phyloP scores from a whole-genome alignment of 2,329 filamentous ascomycete genomes.

The Phialophora verrucosa region DNA sequence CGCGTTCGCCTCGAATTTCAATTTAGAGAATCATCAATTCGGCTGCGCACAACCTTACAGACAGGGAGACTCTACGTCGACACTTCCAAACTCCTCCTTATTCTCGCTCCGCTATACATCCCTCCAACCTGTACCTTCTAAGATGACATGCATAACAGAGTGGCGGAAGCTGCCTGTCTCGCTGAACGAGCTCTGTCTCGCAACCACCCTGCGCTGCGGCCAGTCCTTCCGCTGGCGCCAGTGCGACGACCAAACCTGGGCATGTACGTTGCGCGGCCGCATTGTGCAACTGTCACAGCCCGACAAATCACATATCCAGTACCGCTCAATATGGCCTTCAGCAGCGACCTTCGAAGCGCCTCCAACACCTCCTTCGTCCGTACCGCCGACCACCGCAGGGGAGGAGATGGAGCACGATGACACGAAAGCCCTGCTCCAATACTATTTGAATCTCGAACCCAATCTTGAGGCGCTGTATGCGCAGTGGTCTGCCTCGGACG shows the following conservation, averaged over 20 bases:
- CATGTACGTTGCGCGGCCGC: slow-evolving; percentile 82
- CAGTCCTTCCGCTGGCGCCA: slow-evolving; percentile 95
- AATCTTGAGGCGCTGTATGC: slow-evolving; percentile 77
- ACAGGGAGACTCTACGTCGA: neutral
- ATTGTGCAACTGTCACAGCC: slow-evolving; percentile 80
- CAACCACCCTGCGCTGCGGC: slow-evolving; percentile 90
- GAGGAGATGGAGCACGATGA: slow-evolving; percentile 52
- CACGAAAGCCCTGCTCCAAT: slow-evolving; percentile 73
- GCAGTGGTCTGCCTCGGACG: slow-evolving; percentile 83
- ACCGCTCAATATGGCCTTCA: slow-evolving; percentile 67
- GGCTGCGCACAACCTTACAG: no score
- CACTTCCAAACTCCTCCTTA: neutral
- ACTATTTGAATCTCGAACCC: slow-evolving; percentile 87
- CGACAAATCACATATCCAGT: slow-evolving; percentile 77
- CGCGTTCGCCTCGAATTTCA: neutral
- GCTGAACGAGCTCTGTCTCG: slow-evolving; percentile 86
- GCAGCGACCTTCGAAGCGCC: slow-evolving; percentile 40
- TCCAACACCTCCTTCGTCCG: slow-evolving; percentile 47
- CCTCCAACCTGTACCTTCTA: neutral
- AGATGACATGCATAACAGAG: slow-evolving; percentile 61
- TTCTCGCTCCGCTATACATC: neutral
- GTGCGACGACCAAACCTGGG: slow-evolving; percentile 81
- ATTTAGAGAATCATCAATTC: neutral
- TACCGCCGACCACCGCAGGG: slow-evolving; percentile 44
- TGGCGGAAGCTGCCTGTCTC: slow-evolving; percentile 88